phyloP scores from a whole-genome alignment of 139 green algal species.

The Chlamydomonas sp. region DNA sequence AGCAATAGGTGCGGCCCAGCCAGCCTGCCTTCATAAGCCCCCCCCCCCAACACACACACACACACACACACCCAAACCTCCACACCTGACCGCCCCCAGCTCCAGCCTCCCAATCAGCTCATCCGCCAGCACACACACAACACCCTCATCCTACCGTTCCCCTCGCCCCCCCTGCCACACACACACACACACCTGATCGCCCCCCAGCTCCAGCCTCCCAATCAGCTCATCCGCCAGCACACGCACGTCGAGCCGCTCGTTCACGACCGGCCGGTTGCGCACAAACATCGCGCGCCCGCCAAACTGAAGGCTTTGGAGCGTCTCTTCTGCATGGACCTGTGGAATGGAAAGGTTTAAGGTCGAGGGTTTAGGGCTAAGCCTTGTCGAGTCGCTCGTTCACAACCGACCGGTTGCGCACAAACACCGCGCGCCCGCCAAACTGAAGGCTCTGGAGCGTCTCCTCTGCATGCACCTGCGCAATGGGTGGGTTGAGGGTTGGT shows the following conservation, averaged over 20 bases:
- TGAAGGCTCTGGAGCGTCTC: slow-evolving; percentile 53
- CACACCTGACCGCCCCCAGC: too few relatives aligned
- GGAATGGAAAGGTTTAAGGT: background rate
- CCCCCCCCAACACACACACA: too few relatives aligned
- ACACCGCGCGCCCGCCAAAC: slow-evolving; percentile 73
- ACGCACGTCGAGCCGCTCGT: slow-evolving; percentile 37
- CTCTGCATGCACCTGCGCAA: background rate
- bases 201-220: background rate
- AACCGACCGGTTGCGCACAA: too few relatives aligned
- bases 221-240: slow-evolving; percentile 30
- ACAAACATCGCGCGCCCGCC: slow-evolving; percentile 72
- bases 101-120: slow-evolving; percentile 16
- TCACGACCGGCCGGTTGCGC: too few relatives aligned
- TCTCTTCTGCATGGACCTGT: slow-evolving; percentile 11
- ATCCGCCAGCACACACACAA: too few relatives aligned
- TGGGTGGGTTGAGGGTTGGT: background rate
- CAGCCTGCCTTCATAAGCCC: too few relatives aligned
- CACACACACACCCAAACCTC: too few relatives aligned
- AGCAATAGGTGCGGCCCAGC: too few relatives aligned
- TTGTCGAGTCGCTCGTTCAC: slow-evolving; percentile 34
- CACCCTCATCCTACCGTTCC: too few relatives aligned
- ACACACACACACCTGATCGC: too few relatives aligned
- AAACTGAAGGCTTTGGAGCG: slow-evolving; percentile 72
- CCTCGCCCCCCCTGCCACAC: too few relatives aligned
- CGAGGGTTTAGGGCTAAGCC: background rate